Conservation (phyloP, 2,329 filamentous ascomycete genomes). For the Paraphaeosphaeria sporulosa region DNA sequence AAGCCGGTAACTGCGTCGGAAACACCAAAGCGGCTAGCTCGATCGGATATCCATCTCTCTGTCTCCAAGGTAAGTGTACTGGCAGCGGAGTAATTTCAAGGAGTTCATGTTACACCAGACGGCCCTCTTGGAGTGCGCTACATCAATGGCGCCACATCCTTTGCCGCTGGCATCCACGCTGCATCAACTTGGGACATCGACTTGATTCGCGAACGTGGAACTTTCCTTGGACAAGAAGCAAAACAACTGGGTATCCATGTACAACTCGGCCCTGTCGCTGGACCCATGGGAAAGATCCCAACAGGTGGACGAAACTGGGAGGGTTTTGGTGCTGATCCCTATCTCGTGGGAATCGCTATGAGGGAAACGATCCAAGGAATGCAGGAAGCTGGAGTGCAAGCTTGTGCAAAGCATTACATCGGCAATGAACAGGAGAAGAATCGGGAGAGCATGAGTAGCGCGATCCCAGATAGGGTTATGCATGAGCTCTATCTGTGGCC, state of each 20-base stretch:
- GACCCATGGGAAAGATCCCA: constrained; percentile 49
- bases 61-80: constrained; percentile 43
- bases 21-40: constrained; percentile 45
- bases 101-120: constrained; percentile 20
- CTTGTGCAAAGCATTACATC: constrained; percentile 58
- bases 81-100: background rate
- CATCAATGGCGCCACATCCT: constrained; percentile 47
- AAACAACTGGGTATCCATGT: constrained; percentile 54
- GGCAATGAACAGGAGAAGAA: constrained; percentile 73
- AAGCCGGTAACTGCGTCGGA: constrained; percentile 45
- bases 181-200: constrained; percentile 49
- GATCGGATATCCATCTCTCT: constrained; percentile 48
- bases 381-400: constrained; percentile 53
- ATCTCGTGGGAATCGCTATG: constrained; percentile 54
- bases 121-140: constrained; percentile 51
- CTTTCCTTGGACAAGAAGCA: constrained; percentile 48
- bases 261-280: constrained; percentile 53
- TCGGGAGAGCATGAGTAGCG: constrained; percentile 57
- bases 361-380: constrained; percentile 55
- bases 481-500: constrained; percentile 83
- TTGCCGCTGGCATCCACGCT: constrained; percentile 49
- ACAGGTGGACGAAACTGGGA: constrained; percentile 58
- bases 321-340: constrained; percentile 59
- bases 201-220: constrained; percentile 45
- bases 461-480: constrained; percentile 75